Base-by-base conservation (phyloP, 306 rosid species). In the Gynostemma pentaphyllum region DNA sequence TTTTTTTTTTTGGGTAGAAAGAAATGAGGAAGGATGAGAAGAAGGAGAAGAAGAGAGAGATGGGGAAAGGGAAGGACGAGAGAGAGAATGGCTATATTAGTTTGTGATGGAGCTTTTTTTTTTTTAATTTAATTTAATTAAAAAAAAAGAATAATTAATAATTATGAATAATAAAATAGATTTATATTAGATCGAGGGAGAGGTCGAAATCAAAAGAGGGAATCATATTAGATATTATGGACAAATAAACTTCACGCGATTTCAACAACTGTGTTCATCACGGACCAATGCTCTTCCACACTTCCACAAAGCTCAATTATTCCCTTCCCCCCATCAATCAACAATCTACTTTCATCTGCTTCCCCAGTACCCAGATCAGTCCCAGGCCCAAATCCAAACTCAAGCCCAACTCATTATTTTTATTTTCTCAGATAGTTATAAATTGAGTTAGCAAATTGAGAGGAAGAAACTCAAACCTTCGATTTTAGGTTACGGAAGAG, bases 141-240 rank as follows among this genome's bases (percentile, higher is more conserved):
- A 24, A 49, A 27, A 13, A 4, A 52, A 51, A 24, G 4, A 50
- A 48, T 21, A 16, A 15, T 7, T 28, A 29, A 28, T 54, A 29
- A 12, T 51, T 32, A 55, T 23, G n/a, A n/a, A n/a, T n/a, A n/a
- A n/a, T n/a, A n/a, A n/a, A n/a, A n/a, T n/a, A n/a, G n/a, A n/a
- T n/a, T n/a, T n/a, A 41, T 32, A 39, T 68, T 26, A 16, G 63
- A 21, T 42, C 21, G 56, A 22, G 62, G 45, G 44, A 4, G 72
- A 29, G 74, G 84, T 67, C 26, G 78, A 76, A 29, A 69, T 77
- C 74, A 55, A 77, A 74, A 69, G 76, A 72, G 72, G 81, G 83
- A 80, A 83, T 76, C 79, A n/a, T 60, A 60, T 60, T n/a, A 73
- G 62, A 69, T 71, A 76, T 70, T 30, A 71, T 74, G 51, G 76